Conservation (phyloP, 2,329 filamentous ascomycete species). For the Knoxdaviesia capensis region DNA sequence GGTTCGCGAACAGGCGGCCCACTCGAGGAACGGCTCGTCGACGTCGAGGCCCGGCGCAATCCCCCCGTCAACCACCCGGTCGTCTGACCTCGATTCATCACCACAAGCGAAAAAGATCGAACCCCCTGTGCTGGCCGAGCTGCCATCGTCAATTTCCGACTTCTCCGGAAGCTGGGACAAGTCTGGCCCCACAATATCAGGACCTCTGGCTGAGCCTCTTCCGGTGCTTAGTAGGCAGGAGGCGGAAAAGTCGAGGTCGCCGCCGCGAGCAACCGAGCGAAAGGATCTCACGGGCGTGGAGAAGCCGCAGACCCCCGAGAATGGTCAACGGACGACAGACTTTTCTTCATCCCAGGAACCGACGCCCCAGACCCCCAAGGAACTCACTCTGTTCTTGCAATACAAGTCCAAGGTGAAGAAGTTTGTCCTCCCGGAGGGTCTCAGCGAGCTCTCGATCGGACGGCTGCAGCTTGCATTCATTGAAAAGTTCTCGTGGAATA, state of each 20-base stretch:
- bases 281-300: constrained; percentile 2
- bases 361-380: constrained; percentile 50
- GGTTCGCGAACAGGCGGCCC: constrained; percentile 22
- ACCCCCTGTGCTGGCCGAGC: constrained; percentile 17
- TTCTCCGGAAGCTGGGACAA: not conserved
- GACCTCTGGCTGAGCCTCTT: constrained; percentile 30
- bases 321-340: constrained; percentile 9
- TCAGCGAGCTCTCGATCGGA: constrained; percentile 67
- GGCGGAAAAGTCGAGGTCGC: constrained; percentile 10
- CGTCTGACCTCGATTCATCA: constrained; percentile 9
- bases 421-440: constrained; percentile 70
- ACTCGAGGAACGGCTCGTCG: too few relatives aligned
- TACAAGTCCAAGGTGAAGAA: constrained; percentile 97
- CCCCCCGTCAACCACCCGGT: too few relatives aligned
- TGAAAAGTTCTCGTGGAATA: constrained; percentile 98
- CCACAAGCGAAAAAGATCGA: constrained; percentile 30
- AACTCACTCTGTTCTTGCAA: constrained; percentile 83
- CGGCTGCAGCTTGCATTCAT: constrained; percentile 90
- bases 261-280: not conserved
- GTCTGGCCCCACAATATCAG: constrained; percentile 8
- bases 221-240: constrained; percentile 13
- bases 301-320: constrained; percentile 5
- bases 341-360: constrained; percentile 33
- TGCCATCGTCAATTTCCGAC: not conserved
- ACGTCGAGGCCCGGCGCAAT: too few relatives aligned